Percentiles rank a stretch among this genome's conserved stretches.
Conservation (phyloP, 345 rosid genomes). For the Heritiera littoralis region DNA sequence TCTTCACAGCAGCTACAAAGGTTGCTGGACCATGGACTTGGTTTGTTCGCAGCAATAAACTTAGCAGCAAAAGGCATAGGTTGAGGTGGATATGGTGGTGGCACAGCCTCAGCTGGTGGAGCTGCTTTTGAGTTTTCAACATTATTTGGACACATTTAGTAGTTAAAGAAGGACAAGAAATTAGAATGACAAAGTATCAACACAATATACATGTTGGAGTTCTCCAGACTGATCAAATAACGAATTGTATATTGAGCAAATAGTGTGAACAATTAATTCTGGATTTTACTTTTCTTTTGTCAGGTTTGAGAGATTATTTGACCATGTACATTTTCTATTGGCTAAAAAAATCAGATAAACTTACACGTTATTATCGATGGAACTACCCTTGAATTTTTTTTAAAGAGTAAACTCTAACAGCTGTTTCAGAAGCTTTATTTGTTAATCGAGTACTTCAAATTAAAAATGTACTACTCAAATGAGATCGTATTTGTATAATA, state of each 20-base stretch:
- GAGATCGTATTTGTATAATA: no score
- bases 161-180: background rate
- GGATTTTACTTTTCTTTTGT: no score
- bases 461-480: background rate
- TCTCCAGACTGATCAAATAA: no score
- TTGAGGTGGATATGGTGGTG: background rate
- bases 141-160: constrained; percentile 3
- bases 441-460: background rate
- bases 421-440: background rate
- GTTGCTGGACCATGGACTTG: constrained; percentile 22
- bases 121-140: background rate
- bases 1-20: constrained; percentile 32
- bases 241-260: no score
- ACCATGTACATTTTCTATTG: background rate
- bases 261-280: background rate
- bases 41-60: background rate
- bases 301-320: background rate
- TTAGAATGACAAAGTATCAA: background rate
- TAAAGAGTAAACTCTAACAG: background rate
- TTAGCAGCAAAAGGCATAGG: background rate
- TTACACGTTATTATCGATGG: background rate
- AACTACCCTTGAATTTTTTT: background rate
- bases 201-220: no score
- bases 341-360: background rate
- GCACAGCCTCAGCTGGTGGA: background rate